These are phyloP conservation scores for Blastobotrys ciferrii DNA, from an alignment of 1,139 yeast species.

Conservation along the genomic window DNA sequence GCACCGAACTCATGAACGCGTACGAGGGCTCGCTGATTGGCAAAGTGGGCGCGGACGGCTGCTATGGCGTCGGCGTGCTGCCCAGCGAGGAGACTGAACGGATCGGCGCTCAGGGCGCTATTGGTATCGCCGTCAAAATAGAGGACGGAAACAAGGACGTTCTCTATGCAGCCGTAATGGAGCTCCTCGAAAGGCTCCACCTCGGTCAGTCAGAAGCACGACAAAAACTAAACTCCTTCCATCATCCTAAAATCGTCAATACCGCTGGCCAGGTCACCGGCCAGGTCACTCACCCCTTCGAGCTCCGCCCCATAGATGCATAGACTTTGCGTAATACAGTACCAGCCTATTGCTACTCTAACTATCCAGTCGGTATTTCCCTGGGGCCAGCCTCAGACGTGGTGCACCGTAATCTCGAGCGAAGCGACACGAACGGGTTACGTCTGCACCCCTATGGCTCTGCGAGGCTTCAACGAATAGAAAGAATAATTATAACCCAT, in stretches of 20 bases:
- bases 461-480: no score
- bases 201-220: background rate
- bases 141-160: background rate
- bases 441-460: no score
- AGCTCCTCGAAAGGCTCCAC: background rate
- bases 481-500: no score
- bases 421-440: no score
- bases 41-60: constrained; percentile 1
- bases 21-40: background rate
- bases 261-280: background rate
- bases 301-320: background rate
- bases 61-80: constrained; percentile 1
- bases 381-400: no score
- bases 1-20: background rate
- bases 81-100: background rate
- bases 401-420: no score
- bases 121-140: background rate
- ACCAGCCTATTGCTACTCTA: background rate
- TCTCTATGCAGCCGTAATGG: constrained; percentile 1
- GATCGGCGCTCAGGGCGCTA: background rate
- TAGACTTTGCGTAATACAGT: background rate
- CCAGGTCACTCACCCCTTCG: background rate
- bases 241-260: background rate
- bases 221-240: background rate
- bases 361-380: no score